A percentile compares a stretch with the other conserved stretches of the same genome.
These are phyloP conservation scores for Keithomyces neogunnii DNA, from an alignment of 2,329 filamentous ascomycete genomes.

Conservation along the genomic window DNA sequence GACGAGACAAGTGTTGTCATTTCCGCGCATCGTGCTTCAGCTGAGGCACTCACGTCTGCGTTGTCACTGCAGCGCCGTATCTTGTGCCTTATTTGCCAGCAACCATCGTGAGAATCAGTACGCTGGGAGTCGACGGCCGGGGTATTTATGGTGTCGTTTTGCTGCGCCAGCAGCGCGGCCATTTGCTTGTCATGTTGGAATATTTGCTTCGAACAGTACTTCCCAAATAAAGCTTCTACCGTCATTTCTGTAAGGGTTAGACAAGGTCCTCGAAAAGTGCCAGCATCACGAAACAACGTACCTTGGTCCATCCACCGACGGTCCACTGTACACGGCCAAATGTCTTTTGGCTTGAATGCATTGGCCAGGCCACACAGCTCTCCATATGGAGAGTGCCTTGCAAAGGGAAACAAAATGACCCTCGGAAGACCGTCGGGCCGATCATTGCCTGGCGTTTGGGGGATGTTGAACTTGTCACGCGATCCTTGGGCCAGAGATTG, in stretches of 20 bases:
- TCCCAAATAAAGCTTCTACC: slow-evolving; percentile 63
- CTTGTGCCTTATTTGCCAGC: not conserved
- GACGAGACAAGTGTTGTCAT: not conserved
- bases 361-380: slow-evolving; percentile 67
- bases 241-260: slow-evolving; percentile 35
- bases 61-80: not conserved
- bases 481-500: not conserved
- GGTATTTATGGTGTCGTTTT: not conserved
- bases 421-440: slow-evolving; percentile 24
- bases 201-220: slow-evolving; percentile 48
- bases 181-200: slow-evolving; percentile 63
- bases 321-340: slow-evolving; percentile 76
- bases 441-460: not conserved
- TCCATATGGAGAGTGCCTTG: slow-evolving; percentile 77
- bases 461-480: not conserved
- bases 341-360: slow-evolving; percentile 62
- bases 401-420: slow-evolving; percentile 66
- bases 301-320: slow-evolving; percentile 52
- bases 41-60: not conserved
- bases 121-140: not conserved
- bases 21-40: not conserved
- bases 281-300: slow-evolving; percentile 7
- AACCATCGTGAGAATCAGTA: not conserved
- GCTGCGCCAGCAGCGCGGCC: slow-evolving; percentile 19
- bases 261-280: not conserved